Evolutionary conservation across 352 stramenopile species (phyloP).

Genomic region (Pythium aquatile): DNA sequence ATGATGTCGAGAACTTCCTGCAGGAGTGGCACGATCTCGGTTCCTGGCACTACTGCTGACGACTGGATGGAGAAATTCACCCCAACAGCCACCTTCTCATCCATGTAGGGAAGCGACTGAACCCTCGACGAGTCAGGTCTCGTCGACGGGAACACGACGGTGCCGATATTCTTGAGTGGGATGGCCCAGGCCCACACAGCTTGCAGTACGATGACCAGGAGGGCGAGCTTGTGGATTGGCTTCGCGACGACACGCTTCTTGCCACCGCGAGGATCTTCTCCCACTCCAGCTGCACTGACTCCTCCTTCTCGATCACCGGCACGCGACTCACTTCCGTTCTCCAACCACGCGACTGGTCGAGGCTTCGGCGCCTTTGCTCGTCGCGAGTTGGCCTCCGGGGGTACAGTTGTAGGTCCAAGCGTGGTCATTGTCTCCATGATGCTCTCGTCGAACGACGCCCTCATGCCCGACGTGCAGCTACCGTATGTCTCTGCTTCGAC

Average conservation of each 20-base stretch:
- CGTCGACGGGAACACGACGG: constrained; percentile 33
- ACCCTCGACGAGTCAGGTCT: constrained; percentile 26
- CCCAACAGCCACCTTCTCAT: not conserved
- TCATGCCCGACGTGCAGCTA: constrained; percentile 4
- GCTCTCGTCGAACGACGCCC: constrained; percentile 21
- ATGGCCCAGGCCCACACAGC: constrained; percentile 37
- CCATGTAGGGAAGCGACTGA: constrained; percentile 14
- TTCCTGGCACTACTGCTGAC: constrained; percentile 19
- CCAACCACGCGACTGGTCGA: constrained; percentile 25
- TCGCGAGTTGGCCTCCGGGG: not conserved
- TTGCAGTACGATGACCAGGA: constrained; percentile 32
- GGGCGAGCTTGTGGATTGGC: constrained; percentile 26
- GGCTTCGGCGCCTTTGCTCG: constrained; percentile 8
- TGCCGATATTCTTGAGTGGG: constrained; percentile 44
- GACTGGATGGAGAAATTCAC: constrained; percentile 11
- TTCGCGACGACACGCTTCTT: not conserved
- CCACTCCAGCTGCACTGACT: not conserved
- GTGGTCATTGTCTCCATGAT: constrained; percentile 26
- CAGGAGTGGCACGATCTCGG: constrained; percentile 31
- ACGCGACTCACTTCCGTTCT: constrained; percentile 14
- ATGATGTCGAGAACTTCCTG: constrained; percentile 32
- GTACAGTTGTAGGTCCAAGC: constrained; percentile 16
- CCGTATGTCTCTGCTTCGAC: too few species aligned
- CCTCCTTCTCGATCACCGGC: constrained; percentile 6
- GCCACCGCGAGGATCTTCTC: not conserved